These are phyloP conservation scores for Mollisia scopiformis DNA, from an alignment of 2,329 filamentous ascomycete species.

Conservation along the genomic window DNA sequence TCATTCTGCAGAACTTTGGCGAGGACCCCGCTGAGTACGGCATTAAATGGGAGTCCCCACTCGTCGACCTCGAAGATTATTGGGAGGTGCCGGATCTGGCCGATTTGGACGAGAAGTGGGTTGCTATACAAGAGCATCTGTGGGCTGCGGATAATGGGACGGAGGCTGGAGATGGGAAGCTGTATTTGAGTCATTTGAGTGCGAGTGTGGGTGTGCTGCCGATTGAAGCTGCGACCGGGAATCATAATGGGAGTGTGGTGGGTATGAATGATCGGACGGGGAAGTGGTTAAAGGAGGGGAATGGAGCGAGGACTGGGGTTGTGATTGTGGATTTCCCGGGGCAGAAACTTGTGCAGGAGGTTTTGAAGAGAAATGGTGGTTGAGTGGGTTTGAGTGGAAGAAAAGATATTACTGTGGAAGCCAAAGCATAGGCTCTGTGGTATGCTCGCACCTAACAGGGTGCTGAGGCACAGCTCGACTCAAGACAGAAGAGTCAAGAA, in stretches of 20 bases:
- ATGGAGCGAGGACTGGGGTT: conserved; percentile 43
- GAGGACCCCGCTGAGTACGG: conserved; percentile 41
- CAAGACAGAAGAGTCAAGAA: no score
- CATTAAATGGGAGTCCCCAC: conserved; percentile 46
- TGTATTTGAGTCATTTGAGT: conserved; percentile 52
- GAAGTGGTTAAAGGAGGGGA: conserved; percentile 40
- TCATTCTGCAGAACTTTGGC: conserved; percentile 52
- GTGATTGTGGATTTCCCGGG: conserved; percentile 55
- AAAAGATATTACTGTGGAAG: no score
- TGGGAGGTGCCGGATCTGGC: conserved; percentile 47
- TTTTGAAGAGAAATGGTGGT: conserved; percentile 35
- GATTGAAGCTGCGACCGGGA: conserved; percentile 52
- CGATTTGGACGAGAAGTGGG: conserved; percentile 51
- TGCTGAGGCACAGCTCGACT: no score
- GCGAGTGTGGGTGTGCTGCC: conserved; percentile 52
- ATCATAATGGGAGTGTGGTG: conserved; percentile 30
- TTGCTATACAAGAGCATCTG: conserved; percentile 45
- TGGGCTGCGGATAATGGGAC: conserved; percentile 39
- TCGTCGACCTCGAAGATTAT: conserved; percentile 50
- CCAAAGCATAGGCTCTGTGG: no score
- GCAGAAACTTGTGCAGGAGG: conserved; percentile 43
- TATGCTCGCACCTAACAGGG: no score
- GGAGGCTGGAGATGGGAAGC: conserved; percentile 22
- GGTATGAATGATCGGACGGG: conserved; percentile 55
- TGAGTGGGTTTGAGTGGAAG: neutral